phyloP scores from a whole-genome alignment of 176 grass and related monocot species.

The Triticum dicoccoides region DNA sequence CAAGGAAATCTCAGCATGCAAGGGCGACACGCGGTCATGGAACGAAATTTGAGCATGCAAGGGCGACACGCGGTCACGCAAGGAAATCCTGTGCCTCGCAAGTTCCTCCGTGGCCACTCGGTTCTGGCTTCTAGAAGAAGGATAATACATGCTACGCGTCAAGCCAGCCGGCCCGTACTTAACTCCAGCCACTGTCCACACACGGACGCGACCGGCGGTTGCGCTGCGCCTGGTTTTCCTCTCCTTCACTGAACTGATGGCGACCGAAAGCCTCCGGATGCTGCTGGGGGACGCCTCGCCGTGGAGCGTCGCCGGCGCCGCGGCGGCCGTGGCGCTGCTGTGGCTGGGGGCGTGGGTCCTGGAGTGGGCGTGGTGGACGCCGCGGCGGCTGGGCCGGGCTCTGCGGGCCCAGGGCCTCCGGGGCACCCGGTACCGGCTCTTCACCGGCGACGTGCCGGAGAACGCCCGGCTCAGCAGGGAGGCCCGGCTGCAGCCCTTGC shows the following conservation, averaged over 20 bases:
- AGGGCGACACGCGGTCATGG: background rate
- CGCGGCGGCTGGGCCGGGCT: constrained; percentile 37
- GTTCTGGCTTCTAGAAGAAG: background rate
- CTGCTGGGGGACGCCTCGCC: background rate
- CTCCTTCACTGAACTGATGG: background rate
- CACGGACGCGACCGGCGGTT: no score
- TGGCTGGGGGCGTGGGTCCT: constrained; percentile 1
- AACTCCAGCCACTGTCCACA: background rate
- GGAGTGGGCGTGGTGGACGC: constrained; percentile 52
- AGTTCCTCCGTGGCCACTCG: background rate
- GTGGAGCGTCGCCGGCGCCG: constrained; percentile 23
- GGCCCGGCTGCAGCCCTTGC: constrained; percentile 26
- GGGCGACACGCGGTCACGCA: background rate
- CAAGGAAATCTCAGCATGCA: background rate
- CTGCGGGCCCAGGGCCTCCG: constrained; percentile 45
- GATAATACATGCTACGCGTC: background rate
- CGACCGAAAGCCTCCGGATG: background rate
- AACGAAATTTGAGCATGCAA: background rate
- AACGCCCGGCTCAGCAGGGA: constrained; percentile 27
- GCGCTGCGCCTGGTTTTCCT: background rate
- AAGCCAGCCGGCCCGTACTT: background rate
- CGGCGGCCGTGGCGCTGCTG: constrained; percentile 20
- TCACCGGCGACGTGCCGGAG: constrained; percentile 45
- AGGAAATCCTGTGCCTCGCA: background rate
- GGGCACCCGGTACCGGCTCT: constrained; percentile 40